These are phyloP conservation scores for Tothia fuscella DNA, from an alignment of 2,329 filamentous ascomycete species.

Conservation along the genomic window DNA sequence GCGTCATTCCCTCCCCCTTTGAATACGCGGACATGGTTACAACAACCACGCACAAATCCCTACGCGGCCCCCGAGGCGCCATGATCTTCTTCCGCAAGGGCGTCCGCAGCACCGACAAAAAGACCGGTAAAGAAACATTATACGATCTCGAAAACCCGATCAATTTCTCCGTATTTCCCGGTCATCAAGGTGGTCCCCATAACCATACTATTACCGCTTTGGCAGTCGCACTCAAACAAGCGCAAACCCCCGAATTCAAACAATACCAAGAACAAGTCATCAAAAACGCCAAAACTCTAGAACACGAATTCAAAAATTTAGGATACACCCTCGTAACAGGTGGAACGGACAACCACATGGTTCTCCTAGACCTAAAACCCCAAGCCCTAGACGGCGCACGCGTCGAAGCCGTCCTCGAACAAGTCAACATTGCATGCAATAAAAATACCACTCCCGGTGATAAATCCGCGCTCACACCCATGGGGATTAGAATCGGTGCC, in stretches of 20 bases:
- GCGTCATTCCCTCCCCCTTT: conserved; percentile 84
- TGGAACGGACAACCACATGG: conserved; percentile 94
- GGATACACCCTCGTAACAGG: conserved; percentile 85
- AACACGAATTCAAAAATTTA: conserved; percentile 50
- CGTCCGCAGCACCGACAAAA: conserved; percentile 68
- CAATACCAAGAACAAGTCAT: conserved; percentile 86
- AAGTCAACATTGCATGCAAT: conserved; percentile 93
- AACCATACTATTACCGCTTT: conserved; percentile 98
- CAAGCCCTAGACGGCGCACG: conserved; percentile 79
- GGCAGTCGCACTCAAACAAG: conserved; percentile 88
- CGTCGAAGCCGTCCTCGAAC: conserved; percentile 79
- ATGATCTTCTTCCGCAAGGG: conserved; percentile 99
- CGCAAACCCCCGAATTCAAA: conserved; percentile 78
- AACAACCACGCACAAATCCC: conserved; percentile 94
- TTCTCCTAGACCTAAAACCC: conserved; percentile 82
- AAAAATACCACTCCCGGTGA: conserved; percentile 98
- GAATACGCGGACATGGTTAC: conserved; percentile 87
- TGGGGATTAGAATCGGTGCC: conserved; percentile 85
- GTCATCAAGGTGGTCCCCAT: conserved; percentile 94
- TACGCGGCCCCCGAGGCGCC: conserved; percentile 86
- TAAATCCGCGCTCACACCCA: conserved; percentile 82
- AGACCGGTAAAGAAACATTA: conserved; percentile 72
- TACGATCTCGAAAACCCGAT: conserved; percentile 91
- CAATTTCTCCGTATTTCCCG: conserved; percentile 94
- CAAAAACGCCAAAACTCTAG: conserved; percentile 81